Conservation (phyloP, 2,329 filamentous ascomycete genomes). For the Samsoniella hepiali region DNA sequence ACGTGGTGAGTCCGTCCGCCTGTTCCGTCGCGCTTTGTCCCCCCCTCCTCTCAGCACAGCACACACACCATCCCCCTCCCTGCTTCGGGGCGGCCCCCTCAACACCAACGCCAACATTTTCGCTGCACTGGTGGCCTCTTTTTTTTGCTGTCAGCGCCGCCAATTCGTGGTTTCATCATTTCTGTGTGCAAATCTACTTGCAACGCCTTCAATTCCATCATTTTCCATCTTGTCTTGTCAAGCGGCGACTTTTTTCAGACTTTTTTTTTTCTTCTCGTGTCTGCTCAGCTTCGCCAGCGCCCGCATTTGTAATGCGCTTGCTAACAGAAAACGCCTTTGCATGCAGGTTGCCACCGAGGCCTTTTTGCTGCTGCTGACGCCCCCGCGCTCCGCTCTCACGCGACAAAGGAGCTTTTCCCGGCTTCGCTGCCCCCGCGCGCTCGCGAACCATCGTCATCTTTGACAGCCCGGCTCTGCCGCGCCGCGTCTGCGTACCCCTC, state of each 20-base stretch:
- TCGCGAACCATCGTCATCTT: neutral
- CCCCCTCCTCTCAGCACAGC: neutral
- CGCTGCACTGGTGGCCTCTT: neutral
- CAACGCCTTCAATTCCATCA: neutral
- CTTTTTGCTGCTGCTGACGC: neutral
- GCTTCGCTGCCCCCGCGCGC: neutral
- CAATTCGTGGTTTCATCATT: neutral
- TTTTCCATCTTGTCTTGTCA: neutral
- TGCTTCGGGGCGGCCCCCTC: neutral
- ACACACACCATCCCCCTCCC: neutral
- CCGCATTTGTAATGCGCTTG: constrained; percentile 12
- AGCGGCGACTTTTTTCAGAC: neutral
- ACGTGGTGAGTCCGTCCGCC: constrained; percentile 4
- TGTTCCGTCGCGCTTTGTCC: constrained; percentile 9
- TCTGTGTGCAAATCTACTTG: neutral
- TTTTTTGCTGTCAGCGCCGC: neutral
- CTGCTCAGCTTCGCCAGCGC: neutral
- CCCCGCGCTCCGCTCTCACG: neutral
- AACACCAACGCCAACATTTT: constrained; percentile 12
- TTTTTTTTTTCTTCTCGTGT: neutral
- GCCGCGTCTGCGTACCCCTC: neutral
- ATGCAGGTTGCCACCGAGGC: constrained; percentile 11
- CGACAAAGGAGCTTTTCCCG: neutral
- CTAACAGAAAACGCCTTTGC: neutral
- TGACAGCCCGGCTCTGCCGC: constrained; percentile 4